These are phyloP conservation scores for Trichoderma asperellum DNA, from an alignment of 2,329 filamentous ascomycete species.

Conservation along the genomic window DNA sequence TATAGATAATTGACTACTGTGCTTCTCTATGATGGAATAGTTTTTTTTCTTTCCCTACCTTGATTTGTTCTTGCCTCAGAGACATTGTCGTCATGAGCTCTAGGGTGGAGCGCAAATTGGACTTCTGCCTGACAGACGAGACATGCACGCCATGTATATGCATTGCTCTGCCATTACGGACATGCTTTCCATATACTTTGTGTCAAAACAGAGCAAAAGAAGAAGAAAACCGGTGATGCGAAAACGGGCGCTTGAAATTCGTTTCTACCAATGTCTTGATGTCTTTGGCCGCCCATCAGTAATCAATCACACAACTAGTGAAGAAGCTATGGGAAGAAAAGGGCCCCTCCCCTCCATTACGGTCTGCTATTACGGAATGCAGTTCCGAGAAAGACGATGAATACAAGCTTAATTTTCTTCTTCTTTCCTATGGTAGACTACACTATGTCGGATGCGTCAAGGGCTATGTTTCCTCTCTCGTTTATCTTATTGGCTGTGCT, in stretches of 20 bases:
- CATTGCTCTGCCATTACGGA: background rate
- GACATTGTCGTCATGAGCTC: slow-evolving; percentile 3
- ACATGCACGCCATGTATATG: slow-evolving; percentile 16
- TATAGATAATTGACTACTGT: background rate
- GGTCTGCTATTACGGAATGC: background rate
- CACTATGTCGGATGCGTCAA: background rate
- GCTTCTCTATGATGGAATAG: background rate
- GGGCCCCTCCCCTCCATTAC: background rate
- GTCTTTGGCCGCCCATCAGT: background rate
- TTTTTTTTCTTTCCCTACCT: background rate
- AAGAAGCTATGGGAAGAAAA: background rate
- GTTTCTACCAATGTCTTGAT: background rate
- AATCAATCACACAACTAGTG: background rate
- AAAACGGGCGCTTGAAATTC: background rate
- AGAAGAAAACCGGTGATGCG: background rate
- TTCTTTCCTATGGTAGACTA: background rate
- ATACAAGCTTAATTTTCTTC: background rate
- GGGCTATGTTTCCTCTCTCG: background rate
- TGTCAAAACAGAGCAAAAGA: background rate
- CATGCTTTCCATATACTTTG: background rate
- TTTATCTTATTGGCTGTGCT: background rate
- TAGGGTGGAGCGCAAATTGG: background rate
- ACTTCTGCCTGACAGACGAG: background rate
- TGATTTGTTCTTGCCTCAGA: background rate
- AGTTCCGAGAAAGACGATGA: background rate